These are phyloP conservation scores for Diplocarpon mali DNA, from an alignment of 2,329 filamentous ascomycete species.

Conservation along the genomic window DNA sequence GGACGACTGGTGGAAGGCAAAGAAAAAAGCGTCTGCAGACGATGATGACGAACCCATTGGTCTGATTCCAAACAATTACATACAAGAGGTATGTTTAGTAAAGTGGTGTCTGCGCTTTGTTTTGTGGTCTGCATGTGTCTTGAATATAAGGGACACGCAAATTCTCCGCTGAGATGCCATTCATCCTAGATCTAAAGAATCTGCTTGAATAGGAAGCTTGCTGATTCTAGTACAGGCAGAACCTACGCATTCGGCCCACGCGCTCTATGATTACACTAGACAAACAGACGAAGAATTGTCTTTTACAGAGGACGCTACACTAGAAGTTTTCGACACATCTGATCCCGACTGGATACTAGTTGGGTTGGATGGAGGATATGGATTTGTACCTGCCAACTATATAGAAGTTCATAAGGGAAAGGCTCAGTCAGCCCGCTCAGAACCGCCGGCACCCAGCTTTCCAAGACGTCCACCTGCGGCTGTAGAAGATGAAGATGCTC, in stretches of 20 bases:
- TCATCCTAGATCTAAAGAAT: too few relatives aligned
- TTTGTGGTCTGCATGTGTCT: neutral
- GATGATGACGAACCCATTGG: constrained; percentile 29
- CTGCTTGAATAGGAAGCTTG: neutral
- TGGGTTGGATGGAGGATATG: constrained; percentile 72
- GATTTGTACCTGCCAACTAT: constrained; percentile 93
- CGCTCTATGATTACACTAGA: constrained; percentile 95
- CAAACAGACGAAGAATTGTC: constrained; percentile 98
- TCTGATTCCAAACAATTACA: constrained; percentile 80
- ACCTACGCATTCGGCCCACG: constrained; percentile 61
- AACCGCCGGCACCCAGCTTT: constrained; percentile 27
- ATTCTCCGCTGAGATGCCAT: too few relatives aligned
- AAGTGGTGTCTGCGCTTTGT: neutral
- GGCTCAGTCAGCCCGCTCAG: constrained; percentile 24
- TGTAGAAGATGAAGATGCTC: constrained; percentile 18
- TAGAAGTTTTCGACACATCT: constrained; percentile 79
- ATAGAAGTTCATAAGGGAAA: constrained; percentile 55
- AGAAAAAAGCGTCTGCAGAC: constrained; percentile 31
- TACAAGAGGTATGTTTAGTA: constrained; percentile 66
- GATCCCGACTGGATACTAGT: constrained; percentile 97
- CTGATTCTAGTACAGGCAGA: constrained; percentile 39
- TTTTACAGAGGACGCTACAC: constrained; percentile 75
- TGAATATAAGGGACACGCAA: neutral
- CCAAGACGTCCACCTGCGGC: constrained; percentile 29
- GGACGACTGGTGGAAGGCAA: constrained; percentile 71